Conservation (phyloP, 345 rosid genomes). For the Bretschneidera sinensis region DNA sequence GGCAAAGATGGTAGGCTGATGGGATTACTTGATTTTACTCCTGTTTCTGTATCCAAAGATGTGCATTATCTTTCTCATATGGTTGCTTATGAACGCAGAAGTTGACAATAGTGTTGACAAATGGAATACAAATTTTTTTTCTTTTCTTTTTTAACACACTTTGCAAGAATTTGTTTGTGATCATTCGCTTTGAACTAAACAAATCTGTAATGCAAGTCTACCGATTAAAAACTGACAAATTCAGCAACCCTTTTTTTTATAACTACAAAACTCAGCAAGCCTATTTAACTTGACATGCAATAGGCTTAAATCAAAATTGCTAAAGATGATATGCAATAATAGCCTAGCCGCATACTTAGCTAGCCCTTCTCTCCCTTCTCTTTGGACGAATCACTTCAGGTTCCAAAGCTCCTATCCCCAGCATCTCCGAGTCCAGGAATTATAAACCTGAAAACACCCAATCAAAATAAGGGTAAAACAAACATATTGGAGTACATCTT, state of each 20-base stretch:
- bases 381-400: constrained; percentile 17
- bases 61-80: too few relatives aligned
- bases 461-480: not conserved
- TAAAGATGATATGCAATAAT: not conserved
- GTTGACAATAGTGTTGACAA: not conserved
- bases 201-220: not conserved
- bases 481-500: not conserved
- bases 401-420: constrained; percentile 92
- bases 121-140: not conserved
- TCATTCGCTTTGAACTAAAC: not conserved
- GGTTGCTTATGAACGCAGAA: not conserved
- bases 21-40: too few relatives aligned
- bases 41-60: too few relatives aligned
- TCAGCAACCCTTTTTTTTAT: too few relatives aligned
- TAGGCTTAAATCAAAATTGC: constrained; percentile 25
- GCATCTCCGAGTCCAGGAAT: constrained; percentile 99
- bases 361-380: not conserved
- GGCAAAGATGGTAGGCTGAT: too few relatives aligned
- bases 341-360: not conserved
- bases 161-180: too few relatives aligned
- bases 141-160: not conserved
- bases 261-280: not conserved
- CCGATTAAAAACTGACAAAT: not conserved
- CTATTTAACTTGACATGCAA: constrained; percentile 9
- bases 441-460: constrained; percentile 48